Evolutionary conservation across 495 filamentous ascomycete genomes (phyloP).

Genomic region (Hyaloscypha finlandica): DNA sequence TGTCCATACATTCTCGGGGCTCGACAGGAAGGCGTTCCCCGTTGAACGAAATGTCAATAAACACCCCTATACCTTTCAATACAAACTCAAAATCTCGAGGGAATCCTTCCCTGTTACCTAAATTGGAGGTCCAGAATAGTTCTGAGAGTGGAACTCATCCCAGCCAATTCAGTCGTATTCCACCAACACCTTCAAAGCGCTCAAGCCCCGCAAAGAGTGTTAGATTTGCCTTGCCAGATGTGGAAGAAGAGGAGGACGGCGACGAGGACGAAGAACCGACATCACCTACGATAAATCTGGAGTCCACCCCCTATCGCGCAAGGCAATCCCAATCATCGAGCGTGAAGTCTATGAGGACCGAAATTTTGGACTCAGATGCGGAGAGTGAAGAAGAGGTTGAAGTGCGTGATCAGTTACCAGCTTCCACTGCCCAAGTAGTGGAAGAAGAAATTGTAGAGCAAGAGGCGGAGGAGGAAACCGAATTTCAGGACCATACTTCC

Average conservation of each 20-base stretch:
- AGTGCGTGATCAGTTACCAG: not conserved
- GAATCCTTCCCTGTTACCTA: conserved; percentile 19
- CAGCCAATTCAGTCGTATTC: conserved; percentile 20
- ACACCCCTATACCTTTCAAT: conserved; percentile 26
- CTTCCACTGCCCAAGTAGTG: not conserved
- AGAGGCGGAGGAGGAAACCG: conserved; percentile 28
- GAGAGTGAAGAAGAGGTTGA: conserved; percentile 32
- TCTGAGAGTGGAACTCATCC: conserved; percentile 19
- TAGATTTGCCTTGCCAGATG: conserved; percentile 26
- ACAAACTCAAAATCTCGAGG: not conserved
- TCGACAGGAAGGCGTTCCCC: conserved; percentile 12
- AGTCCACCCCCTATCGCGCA: not conserved
- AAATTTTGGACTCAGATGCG: conserved; percentile 32
- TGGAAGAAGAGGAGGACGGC: not conserved
- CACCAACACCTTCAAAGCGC: conserved; percentile 19
- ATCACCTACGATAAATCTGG: conserved; percentile 1
- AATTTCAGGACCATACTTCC: not conserved
- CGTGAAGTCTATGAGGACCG: conserved; percentile 28
- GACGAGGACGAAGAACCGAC: not conserved
- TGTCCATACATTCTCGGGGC: conserved; percentile 14
- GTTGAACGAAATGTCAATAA: conserved; percentile 22
- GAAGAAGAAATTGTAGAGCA: not conserved
- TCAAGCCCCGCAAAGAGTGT: conserved; percentile 32
- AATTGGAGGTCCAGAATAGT: conserved; percentile 27
- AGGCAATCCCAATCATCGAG: conserved; percentile 1